Evolutionary conservation across 805 yeast species (phyloP).

Genomic region (Candida sakaeoensis): DNA sequence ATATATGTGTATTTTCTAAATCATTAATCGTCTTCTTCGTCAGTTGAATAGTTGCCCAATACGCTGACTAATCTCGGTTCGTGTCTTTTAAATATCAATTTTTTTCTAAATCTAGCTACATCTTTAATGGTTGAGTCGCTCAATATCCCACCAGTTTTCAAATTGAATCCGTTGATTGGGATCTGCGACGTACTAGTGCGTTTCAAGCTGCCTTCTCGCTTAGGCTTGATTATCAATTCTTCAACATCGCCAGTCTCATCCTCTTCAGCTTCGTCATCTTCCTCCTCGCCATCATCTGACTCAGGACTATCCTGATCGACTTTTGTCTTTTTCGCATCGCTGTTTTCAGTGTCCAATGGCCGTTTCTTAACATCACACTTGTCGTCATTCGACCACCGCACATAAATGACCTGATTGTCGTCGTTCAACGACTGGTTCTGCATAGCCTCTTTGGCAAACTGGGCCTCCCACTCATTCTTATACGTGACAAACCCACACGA

Average conservation of each 20-base stretch:
- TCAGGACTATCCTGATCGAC: not conserved
- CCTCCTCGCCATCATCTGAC: constrained; percentile 10
- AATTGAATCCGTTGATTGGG: not conserved
- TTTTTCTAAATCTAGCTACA: constrained; percentile 13
- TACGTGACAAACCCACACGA: constrained; percentile 79
- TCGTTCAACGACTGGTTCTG: constrained; percentile 60
- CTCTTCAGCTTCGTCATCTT: constrained; percentile 17
- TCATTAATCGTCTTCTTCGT: constrained; percentile 20
- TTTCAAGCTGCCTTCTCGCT: not conserved
- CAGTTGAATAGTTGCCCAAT: constrained; percentile 28
- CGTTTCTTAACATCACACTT: constrained; percentile 59
- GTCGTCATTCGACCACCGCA: constrained; percentile 89
- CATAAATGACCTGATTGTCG: constrained; percentile 56
- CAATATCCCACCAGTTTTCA: constrained; percentile 9
- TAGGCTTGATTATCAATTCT: not conserved
- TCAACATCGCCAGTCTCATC: constrained; percentile 4
- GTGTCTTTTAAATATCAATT: constrained; percentile 8
- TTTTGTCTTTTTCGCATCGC: constrained; percentile 8
- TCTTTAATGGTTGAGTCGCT: constrained; percentile 12
- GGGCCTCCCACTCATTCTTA: constrained; percentile 69
- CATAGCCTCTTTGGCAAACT: constrained; percentile 96
- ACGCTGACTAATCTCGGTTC: constrained; percentile 11
- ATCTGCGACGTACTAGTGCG: not conserved
- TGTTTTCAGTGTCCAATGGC: constrained; percentile 41
- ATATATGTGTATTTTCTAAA: not conserved